Conservation (phyloP, 2,329 filamentous ascomycete species). For the Hymenoscyphus repandus region DNA sequence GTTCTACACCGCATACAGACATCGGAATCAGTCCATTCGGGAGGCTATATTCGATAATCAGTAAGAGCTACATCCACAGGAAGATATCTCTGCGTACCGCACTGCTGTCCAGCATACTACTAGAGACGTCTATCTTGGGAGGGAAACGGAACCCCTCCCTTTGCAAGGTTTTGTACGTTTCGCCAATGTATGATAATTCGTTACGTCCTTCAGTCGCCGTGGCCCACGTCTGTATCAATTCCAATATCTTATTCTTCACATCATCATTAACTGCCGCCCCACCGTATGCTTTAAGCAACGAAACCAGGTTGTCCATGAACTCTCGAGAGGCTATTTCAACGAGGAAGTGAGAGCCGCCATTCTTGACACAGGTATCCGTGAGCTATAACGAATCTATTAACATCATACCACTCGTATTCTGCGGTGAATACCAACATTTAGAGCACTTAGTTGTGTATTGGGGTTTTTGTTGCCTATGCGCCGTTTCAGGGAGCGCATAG, state of each 20-base stretch:
- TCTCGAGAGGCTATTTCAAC: slow-evolving; percentile 92
- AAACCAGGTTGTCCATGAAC: slow-evolving; percentile 96
- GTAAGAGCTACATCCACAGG: not conserved
- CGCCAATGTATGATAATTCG: slow-evolving; percentile 79
- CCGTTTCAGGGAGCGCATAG: slow-evolving; percentile 92
- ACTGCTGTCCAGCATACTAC: slow-evolving; percentile 95
- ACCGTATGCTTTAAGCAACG: slow-evolving; percentile 77
- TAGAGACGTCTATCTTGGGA: slow-evolving; percentile 78
- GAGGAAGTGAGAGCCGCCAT: slow-evolving; percentile 92
- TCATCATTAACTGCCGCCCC: slow-evolving; percentile 71
- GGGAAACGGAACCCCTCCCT: slow-evolving; percentile 85
- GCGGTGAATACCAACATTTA: slow-evolving; percentile 58
- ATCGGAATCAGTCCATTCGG: slow-evolving; percentile 96
- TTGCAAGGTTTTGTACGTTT: slow-evolving; percentile 79
- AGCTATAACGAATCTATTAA: slow-evolving; percentile 50
- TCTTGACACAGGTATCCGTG: slow-evolving; percentile 97
- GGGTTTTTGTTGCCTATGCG: slow-evolving; percentile 97
- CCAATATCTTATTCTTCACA: slow-evolving; percentile 84
- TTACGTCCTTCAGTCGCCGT: slow-evolving; percentile 79
- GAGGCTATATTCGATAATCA: slow-evolving; percentile 53
- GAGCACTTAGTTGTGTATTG: slow-evolving; percentile 89
- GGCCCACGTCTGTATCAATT: slow-evolving; percentile 91
- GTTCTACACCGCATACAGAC: slow-evolving; percentile 98
- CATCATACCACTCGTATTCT: not conserved
- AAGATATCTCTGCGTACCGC: slow-evolving; percentile 58